phyloP scores from a whole-genome alignment of 208 protist genomes.

The Strigomonas galati region DNA sequence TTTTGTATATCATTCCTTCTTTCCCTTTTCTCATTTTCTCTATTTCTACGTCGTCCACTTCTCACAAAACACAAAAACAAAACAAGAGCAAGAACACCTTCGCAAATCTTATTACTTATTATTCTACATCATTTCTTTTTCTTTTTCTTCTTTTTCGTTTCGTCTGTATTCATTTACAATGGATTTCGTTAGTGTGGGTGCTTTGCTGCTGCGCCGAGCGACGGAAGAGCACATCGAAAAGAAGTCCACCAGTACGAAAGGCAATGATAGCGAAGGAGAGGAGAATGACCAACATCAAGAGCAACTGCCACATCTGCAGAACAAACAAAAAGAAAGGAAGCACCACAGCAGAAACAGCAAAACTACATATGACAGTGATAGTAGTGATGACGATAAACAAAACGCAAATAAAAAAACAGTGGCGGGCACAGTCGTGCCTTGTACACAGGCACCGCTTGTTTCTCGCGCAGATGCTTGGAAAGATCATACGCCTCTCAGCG shows the following conservation, averaged over 20 bases:
- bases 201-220: neutral
- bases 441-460: neutral
- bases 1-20: neutral
- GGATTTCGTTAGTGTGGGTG: neutral
- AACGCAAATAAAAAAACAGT: too few relatives aligned
- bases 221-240: neutral
- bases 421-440: neutral
- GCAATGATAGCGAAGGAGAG: neutral
- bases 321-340: neutral
- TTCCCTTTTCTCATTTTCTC: neutral
- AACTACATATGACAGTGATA: neutral
- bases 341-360: neutral
- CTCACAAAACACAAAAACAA: neutral
- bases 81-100: too few relatives aligned
- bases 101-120: neutral
- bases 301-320: too few relatives aligned
- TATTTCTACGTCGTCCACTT: neutral
- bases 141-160: conserved; percentile 17
- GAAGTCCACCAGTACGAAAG: too few relatives aligned
- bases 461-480: conserved; percentile 11
- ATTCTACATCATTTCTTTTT: conserved; percentile 15
- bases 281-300: neutral
- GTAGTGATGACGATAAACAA: neutral
- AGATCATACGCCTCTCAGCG: conserved; percentile 14
- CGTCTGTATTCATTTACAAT: conserved; percentile 11